Conservation (phyloP, 192 early-diverging fungal species). For the Haplosporangium gracile region DNA sequence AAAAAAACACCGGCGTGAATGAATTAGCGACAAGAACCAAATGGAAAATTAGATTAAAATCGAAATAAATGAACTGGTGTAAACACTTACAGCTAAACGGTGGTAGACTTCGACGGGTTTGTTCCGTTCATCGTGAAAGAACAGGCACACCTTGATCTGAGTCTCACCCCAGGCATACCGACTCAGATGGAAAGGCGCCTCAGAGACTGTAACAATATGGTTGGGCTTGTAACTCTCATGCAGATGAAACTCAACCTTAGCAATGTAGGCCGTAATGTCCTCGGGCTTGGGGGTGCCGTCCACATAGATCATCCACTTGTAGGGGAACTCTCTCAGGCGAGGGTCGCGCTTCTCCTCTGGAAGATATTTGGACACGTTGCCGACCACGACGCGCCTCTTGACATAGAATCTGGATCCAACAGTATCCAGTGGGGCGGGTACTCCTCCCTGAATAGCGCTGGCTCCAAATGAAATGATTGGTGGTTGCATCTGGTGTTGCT, state of each 20-base stretch:
- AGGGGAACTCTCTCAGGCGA: constrained; percentile 70
- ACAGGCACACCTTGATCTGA: constrained; percentile 84
- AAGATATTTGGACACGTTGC: constrained; percentile 82
- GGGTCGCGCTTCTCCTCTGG: constrained; percentile 68
- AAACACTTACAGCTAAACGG: constrained; percentile 72
- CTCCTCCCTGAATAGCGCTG: constrained; percentile 39
- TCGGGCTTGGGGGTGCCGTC: constrained; percentile 66
- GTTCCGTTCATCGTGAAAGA: constrained; percentile 86
- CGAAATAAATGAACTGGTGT: not conserved
- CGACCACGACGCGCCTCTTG: constrained; percentile 73
- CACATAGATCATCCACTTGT: constrained; percentile 95
- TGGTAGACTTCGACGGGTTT: constrained; percentile 90
- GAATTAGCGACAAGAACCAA: not conserved
- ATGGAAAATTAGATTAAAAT: not conserved
- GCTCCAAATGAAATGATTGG: constrained; percentile 53
- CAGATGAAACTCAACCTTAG: constrained; percentile 86
- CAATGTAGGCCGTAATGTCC: constrained; percentile 75
- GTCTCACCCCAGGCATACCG: constrained; percentile 98
- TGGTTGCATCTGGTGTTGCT: constrained; percentile 24
- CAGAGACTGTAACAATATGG: constrained; percentile 85
- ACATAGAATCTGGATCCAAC: constrained; percentile 82
- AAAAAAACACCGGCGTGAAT: not conserved
- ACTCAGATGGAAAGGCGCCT: constrained; percentile 86
- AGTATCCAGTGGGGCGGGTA: constrained; percentile 47
- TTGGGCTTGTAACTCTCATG: constrained; percentile 92